phyloP scores from a whole-genome alignment of 768 basidiomycete species.

The Lactifluus pinguis region DNA sequence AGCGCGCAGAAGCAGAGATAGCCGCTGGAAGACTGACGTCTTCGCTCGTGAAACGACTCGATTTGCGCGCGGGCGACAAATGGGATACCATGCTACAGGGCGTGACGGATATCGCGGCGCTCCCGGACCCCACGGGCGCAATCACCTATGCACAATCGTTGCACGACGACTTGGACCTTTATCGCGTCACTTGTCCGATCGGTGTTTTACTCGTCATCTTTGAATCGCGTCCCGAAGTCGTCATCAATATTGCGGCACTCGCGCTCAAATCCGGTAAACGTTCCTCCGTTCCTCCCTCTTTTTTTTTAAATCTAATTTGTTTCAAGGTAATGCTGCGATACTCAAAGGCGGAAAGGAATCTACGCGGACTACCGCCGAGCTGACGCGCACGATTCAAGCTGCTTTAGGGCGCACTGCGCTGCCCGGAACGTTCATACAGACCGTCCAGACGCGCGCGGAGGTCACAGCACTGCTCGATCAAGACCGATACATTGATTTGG shows the following conservation, averaged over 20 bases:
- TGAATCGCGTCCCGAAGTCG: slow-evolving; percentile 94
- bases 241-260: slow-evolving; percentile 91
- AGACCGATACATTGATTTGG: slow-evolving; percentile 91
- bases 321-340: slow-evolving; percentile 88
- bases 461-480: slow-evolving; percentile 79
- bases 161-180: slow-evolving; percentile 79
- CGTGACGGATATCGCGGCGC: slow-evolving; percentile 71
- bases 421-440: slow-evolving; percentile 78
- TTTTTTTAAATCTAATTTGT: too few species aligned
- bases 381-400: slow-evolving; percentile 70
- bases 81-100: slow-evolving; percentile 94
- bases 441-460: slow-evolving; percentile 85
- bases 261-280: slow-evolving; percentile 87
- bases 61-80: slow-evolving; percentile 71
- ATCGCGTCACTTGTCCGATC: slow-evolving; percentile 92
- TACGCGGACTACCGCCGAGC: slow-evolving; percentile 60
- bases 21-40: slow-evolving; percentile 70
- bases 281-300: neutral
- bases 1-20: slow-evolving; percentile 52
- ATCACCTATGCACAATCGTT: slow-evolving; percentile 87
- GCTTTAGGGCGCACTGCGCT: slow-evolving; percentile 68
- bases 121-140: slow-evolving; percentile 80
- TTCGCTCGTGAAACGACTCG: slow-evolving; percentile 78
- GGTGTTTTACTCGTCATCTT: slow-evolving; percentile 96
- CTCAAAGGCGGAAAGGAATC: slow-evolving; percentile 98